Evolutionary conservation across 345 rosid genomes (phyloP), one percentile per base, ranked within the genome.

Genomic region (Eucalyptus paniculata): DNA sequence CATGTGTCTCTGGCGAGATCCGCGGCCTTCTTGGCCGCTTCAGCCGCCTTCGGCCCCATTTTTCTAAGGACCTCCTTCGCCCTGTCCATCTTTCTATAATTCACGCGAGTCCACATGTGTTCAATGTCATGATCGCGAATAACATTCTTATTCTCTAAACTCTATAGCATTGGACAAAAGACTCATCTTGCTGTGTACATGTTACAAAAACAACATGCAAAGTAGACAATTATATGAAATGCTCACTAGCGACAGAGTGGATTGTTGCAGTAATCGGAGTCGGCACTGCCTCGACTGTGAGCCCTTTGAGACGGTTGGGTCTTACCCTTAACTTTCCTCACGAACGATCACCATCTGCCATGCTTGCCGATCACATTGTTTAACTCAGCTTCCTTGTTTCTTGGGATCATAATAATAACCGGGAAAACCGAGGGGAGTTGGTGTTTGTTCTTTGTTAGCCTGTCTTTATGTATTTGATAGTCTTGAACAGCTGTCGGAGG

Each of bases 1-100:
- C 91, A 90, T 10, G 90, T 88, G 50, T 90, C 88, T 34, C 90
- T 88, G 50, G 91, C 69, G 40, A 90, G 89, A 88, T 90, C 90
- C 90, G 28, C 90, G 50, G 91, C 90, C 32, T 90, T 88, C 90
- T 86, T 90, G 81, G 91, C 58, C 19, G 88, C 86, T 82, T 90
- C 90, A 23, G 88, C 88, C 21, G 44, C 88, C 88, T 54, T 88
- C 88, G 24, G 88, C 42, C 91, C 90, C 91, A 45, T 72, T 82
- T 86, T 86, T 51, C 90, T 86, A 15, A 90, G 42, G 77, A 87
- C 90, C 18, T 90, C 53, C 88, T 88, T 90, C 85, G 81, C 88
- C 86, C 49, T 77, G 50, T 58, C 81, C 91, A 90, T 80, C 45
- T 88, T 72, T 44, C 89, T 90, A 21, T 6, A 77, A 40, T 77